Evolutionary conservation across 2,329 filamentous ascomycete species (phyloP), one percentile per base, ranked within the genome.

Genomic region (Colletotrichum destructivum): DNA sequence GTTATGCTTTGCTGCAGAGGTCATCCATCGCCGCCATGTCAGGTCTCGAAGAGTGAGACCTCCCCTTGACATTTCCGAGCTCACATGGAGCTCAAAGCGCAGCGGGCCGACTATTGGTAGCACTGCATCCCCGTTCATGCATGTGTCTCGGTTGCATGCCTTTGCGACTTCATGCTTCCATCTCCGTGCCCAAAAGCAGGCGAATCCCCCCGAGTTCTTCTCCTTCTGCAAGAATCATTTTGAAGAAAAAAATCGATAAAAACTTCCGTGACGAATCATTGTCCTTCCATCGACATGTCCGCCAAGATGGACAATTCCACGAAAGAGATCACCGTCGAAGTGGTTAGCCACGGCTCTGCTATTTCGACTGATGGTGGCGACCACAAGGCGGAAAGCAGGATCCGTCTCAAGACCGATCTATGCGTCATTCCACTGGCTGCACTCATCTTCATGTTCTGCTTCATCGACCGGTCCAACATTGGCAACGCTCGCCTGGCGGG

Each of bases 401-500:
- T 26, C n/a, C 47, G 21, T 23, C 47, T 51, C n/a, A 86, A 85
- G 78, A 79, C 84, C 42, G 84, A 86, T 72, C 73, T 82, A 4
- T 77, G 78, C 69, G 78, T 85, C 65, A 82, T 80, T 55, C 84
- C 84, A 2, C 78, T 82, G 40, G 78, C 85, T 23, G 84, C 83
- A 61, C 52, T 84, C 62, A 78, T 85, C 57, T 84, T 83, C 74
- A 78, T 82, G 69, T 79, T 85, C 77, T 82, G 82, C 9, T 84
- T 84, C 67, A 75, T 85, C 23, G 84, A 85, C 57, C 81, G 84
- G 44, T 83, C 80, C 73, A 85, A 86, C 73, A 85, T 86, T 66
- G 82, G 83, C 26, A 87, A 88, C 77, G 84, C 84, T 11, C 78
- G 80, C 60, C 84, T 87, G 66, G 79, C 84, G 73, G 82, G 85